Percentiles rank a stretch among this genome's conserved stretches.
Conservation (phyloP, 345 rosid genomes). For the Sonneratia alba region DNA sequence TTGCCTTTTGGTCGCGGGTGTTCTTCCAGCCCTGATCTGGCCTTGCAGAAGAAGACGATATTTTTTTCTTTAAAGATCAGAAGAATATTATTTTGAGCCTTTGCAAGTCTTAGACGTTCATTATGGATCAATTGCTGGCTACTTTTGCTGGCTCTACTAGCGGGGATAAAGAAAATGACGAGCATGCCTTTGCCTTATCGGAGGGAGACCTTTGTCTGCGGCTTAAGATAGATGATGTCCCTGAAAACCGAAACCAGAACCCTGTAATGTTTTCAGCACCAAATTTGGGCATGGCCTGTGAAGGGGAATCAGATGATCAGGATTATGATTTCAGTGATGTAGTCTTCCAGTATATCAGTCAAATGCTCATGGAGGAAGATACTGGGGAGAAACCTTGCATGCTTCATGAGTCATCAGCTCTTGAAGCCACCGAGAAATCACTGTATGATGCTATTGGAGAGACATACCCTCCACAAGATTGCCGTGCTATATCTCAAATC, state of each 20-base stretch:
- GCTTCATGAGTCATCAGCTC: conserved; percentile 53
- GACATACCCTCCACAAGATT: conserved; percentile 30
- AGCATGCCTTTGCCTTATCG: background rate
- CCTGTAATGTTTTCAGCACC: background rate
- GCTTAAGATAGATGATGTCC: background rate
- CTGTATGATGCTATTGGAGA: conserved; percentile 53
- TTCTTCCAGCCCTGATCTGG: background rate
- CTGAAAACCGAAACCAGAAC: background rate
- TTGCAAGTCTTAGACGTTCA: background rate
- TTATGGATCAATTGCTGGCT: background rate
- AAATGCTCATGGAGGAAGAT: conserved; percentile 64
- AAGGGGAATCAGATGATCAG: conserved; percentile 21
- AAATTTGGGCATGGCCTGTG: background rate
- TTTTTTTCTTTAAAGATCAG: too few species aligned
- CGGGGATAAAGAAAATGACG: background rate
- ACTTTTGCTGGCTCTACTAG: background rate
- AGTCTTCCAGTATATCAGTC: conserved; percentile 40
- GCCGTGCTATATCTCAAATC: conserved; percentile 2
- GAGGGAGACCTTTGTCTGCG: background rate
- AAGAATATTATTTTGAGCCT: background rate
- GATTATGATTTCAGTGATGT: conserved; percentile 49
- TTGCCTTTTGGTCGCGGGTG: too few species aligned
- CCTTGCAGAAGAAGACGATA: background rate
- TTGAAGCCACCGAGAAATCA: conserved; percentile 52
- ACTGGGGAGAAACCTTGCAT: conserved; percentile 40